Percentiles rank a stretch among this genome's conserved stretches.
Conservation (phyloP, 163 green algal species). For the Scenedesmus sp. region DNA sequence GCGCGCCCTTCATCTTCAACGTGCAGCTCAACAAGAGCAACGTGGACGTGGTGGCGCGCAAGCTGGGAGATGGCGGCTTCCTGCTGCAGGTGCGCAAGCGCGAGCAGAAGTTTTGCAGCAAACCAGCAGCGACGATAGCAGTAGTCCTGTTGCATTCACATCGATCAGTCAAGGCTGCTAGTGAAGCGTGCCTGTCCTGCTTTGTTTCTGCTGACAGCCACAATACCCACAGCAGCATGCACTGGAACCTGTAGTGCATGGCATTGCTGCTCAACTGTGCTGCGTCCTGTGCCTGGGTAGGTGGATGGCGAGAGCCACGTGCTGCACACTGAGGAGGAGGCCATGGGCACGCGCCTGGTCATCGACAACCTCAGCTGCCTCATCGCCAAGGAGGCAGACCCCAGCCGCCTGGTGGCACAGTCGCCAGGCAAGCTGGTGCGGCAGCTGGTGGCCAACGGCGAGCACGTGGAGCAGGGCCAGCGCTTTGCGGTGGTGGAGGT, state of each 20-base stretch:
- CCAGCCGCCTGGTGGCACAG: constrained; percentile 69
- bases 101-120: constrained; percentile 65
- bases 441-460: constrained; percentile 87
- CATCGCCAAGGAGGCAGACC: constrained; percentile 92
- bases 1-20: constrained; percentile 58
- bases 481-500: constrained; percentile 90
- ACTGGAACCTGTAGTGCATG: background rate
- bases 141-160: background rate
- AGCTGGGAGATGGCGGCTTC: constrained; percentile 93
- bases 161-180: background rate
- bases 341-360: constrained; percentile 89
- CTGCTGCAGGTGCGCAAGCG: constrained; percentile 86
- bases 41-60: constrained; percentile 89
- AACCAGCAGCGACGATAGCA: background rate
- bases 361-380: constrained; percentile 95
- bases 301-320: constrained; percentile 95
- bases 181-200: background rate
- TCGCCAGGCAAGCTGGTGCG: constrained; percentile 95
- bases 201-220: background rate
- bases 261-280: background rate
- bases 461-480: constrained; percentile 78
- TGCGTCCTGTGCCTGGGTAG: constrained; percentile 60
- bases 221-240: too few species aligned
- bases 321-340: constrained; percentile 94
- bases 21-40: constrained; percentile 65